Evolutionary conservation across 192 early-diverging fungal genomes (phyloP).

Genomic region (Coemansia sp.): DNA sequence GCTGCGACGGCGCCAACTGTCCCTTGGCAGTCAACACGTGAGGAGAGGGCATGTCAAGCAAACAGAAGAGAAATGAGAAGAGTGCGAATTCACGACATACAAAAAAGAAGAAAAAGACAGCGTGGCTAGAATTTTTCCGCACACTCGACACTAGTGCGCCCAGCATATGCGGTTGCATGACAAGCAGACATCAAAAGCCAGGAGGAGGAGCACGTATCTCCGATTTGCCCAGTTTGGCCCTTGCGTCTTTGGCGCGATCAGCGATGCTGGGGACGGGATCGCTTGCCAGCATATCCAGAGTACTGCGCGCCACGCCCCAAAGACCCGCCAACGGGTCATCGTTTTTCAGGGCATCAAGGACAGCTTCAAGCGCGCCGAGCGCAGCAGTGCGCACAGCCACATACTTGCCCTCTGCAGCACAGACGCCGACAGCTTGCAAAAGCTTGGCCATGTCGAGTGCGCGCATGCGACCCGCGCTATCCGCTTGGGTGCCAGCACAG

Average conservation of each 20-base stretch:
- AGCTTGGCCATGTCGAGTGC: constrained; percentile 22
- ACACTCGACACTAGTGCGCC: background rate
- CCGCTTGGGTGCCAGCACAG: background rate
- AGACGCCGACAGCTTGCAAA: constrained; percentile 45
- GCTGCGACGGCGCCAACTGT: background rate
- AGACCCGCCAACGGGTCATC: too few relatives aligned
- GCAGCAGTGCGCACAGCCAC: constrained; percentile 61
- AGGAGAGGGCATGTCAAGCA: background rate
- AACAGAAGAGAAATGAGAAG: background rate
- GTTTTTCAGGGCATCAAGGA: background rate
- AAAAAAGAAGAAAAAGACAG: background rate
- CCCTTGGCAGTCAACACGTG: background rate
- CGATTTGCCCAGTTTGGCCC: background rate
- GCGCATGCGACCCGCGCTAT: background rate
- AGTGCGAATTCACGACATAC: background rate
- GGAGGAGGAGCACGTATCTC: background rate
- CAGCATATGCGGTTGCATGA: background rate
- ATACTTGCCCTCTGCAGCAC: constrained; percentile 63
- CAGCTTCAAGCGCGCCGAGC: constrained; percentile 45
- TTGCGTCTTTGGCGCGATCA: constrained; percentile 46
- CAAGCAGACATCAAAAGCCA: background rate
- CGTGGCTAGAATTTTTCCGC: background rate
- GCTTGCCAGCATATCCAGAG: constrained; percentile 21
- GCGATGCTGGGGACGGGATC: constrained; percentile 56
- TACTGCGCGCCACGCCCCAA: background rate